A percentile compares a stretch with the other conserved stretches of the same genome.
Evolutionary conservation across 2,329 filamentous ascomycete species (phyloP).

Genomic region (Domatiomyces globalis): DNA sequence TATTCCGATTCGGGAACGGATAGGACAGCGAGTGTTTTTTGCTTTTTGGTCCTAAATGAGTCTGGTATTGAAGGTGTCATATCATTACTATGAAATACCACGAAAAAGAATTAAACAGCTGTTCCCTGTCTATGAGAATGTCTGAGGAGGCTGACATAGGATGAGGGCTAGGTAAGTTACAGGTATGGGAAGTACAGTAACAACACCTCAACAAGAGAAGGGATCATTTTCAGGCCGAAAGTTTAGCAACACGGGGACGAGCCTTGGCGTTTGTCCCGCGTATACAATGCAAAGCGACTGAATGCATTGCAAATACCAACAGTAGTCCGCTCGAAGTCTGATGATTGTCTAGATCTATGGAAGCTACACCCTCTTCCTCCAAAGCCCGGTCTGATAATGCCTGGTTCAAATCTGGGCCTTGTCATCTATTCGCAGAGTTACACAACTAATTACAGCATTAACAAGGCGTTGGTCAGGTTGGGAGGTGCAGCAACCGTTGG

Average conservation of each 20-base stretch:
- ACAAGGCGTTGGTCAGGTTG: background rate
- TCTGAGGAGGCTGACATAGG: too few relatives aligned
- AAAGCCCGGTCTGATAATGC: background rate
- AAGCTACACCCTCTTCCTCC: background rate
- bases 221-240: background rate
- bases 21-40: constrained; percentile 57
- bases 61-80: constrained; percentile 15
- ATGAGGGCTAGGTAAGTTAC: background rate
- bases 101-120: too few relatives aligned
- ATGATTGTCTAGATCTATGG: background rate
- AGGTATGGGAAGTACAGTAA: background rate
- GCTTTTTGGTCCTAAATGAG: constrained; percentile 49
- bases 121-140: too few relatives aligned
- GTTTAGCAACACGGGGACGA: background rate
- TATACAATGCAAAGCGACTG: background rate
- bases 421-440: background rate
- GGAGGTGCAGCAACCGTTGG: background rate
- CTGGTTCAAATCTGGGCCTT: background rate
- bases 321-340: background rate
- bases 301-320: background rate
- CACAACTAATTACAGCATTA: background rate
- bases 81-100: background rate
- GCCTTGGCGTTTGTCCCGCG: too few relatives aligned
- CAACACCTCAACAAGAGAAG: background rate
- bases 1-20: constrained; percentile 56